Conservation (phyloP, 2,329 filamentous ascomycete species). For the Cucurbitaria berberidis region DNA sequence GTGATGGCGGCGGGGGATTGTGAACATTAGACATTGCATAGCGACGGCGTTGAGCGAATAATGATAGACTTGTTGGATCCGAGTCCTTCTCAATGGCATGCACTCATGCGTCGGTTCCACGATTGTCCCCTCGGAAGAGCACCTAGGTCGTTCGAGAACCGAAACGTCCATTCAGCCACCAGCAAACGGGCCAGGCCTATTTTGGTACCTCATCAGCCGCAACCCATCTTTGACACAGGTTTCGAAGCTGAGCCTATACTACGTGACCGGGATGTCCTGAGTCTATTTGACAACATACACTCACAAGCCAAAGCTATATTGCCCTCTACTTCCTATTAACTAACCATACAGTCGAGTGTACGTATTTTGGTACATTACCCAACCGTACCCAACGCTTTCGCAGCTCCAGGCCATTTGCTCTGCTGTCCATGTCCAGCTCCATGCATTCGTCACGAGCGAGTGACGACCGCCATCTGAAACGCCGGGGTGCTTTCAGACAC, state of each 20-base stretch:
- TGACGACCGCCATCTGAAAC: conserved; percentile 15
- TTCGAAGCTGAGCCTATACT: neutral
- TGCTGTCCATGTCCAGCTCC: neutral
- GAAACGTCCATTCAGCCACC: neutral
- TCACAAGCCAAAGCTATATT: neutral
- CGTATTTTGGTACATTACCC: neutral
- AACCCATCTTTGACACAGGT: neutral
- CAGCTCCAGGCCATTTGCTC: neutral
- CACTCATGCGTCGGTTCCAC: neutral
- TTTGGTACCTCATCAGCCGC: neutral
- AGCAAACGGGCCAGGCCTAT: neutral
- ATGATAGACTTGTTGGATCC: neutral
- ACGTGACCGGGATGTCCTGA: neutral
- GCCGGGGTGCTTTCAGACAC: conserved; percentile 12
- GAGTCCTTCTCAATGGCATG: neutral
- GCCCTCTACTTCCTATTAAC: neutral
- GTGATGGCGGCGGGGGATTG: conserved; percentile 5
- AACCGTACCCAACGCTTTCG: neutral
- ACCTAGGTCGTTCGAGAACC: neutral
- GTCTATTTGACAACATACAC: neutral
- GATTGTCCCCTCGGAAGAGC: neutral
- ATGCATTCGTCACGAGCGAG: neutral
- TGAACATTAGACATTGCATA: conserved; percentile 30
- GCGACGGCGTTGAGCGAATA: conserved; percentile 37
- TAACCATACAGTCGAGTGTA: neutral